Base-by-base conservation (phyloP, 768 basidiomycete species). In the Goffeauzyma gilvescens region DNA sequence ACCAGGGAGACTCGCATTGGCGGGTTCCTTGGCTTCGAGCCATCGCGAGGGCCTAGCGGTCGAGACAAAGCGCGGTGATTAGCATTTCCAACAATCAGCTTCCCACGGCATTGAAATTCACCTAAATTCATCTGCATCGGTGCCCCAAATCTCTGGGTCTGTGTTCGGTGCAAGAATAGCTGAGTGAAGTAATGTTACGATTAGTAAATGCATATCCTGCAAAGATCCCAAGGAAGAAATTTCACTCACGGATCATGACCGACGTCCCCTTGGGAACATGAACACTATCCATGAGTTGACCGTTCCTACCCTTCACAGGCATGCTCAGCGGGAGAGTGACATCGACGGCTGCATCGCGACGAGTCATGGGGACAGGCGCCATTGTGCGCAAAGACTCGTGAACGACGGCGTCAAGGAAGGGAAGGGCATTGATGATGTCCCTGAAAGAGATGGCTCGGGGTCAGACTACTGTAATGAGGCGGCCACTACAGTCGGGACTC, bases 381-480 rank as follows among this genome's bases (percentile, higher is more conserved):
- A 43, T 41, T 1, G 59, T 41, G 31, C 60, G 35, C 10, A 62
- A 42, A 4, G 37, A 42, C 39, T 62, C 60, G 12, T 57, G 52
- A 10, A 74, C 67, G 15, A 87, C 76, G 41, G 82, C 81, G 54
- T 86, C 70, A 35, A 90, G 69, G 48, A 71, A 76, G 4, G 80
- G 77, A 18, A 83, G 69, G 32, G 70, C 66, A 3, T 77, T 68
- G 32, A 86, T 59, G 5, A 57, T 65, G 4, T 65, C 59, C 76
- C 39, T 83, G 76, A n/a, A 70, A 15, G n/a, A 18, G 6, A n/a
- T 35, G 24, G 6, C 5, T 4, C 2, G 10, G 22, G 15, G 33
- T 36, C 8, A 18, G 9, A 43, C 27, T 12, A 28, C 21, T 4
- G 21, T 42, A 15, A 30, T 5, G 10, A 6, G 17, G 36, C 18